phyloP scores from a whole-genome alignment of 129 eudicot genomes.

The Arctium lappa region DNA sequence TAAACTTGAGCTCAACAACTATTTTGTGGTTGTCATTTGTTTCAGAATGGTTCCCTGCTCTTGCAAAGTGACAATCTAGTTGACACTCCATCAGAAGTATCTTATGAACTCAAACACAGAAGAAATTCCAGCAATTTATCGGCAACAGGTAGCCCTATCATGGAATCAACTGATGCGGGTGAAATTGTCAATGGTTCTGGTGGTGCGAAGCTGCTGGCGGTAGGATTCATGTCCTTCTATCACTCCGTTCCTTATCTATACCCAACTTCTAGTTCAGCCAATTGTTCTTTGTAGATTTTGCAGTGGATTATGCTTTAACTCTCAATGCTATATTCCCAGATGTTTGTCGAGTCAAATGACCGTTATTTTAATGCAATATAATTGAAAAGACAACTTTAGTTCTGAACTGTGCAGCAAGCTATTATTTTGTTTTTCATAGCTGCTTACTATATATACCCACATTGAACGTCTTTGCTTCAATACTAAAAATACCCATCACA shows the following conservation, averaged over 20 bases:
- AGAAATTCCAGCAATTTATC: constrained; percentile 59
- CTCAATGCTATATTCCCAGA: not conserved
- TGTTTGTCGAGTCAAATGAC: not conserved
- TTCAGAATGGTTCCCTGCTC: constrained; percentile 52
- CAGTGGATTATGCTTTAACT: not conserved
- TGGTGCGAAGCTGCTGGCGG: constrained; percentile 51
- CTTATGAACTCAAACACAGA: constrained; percentile 26
- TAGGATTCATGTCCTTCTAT: constrained; percentile 26
- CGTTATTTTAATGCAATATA: not conserved
- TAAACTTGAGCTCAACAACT: not conserved
- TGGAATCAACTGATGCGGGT: constrained; percentile 74
- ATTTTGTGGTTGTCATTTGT: constrained; percentile 13
- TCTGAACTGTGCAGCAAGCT: not conserved
- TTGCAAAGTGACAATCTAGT: constrained; percentile 48
- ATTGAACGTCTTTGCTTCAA: not conserved
- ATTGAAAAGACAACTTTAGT: not conserved
- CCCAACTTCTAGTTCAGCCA: not conserved
- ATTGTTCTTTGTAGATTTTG: not conserved
- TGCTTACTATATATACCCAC: not conserved
- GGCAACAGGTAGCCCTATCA: constrained; percentile 56
- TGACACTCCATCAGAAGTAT: constrained; percentile 40
- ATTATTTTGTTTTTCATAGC: not conserved
- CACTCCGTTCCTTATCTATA: not conserved
- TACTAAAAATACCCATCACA: not conserved
- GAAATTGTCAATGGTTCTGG: constrained; percentile 66